A percentile compares a stretch with the other conserved stretches of the same genome.
Conservation (phyloP, 106 monocot genomes). For the Dendrobium chrysotoxum region DNA sequence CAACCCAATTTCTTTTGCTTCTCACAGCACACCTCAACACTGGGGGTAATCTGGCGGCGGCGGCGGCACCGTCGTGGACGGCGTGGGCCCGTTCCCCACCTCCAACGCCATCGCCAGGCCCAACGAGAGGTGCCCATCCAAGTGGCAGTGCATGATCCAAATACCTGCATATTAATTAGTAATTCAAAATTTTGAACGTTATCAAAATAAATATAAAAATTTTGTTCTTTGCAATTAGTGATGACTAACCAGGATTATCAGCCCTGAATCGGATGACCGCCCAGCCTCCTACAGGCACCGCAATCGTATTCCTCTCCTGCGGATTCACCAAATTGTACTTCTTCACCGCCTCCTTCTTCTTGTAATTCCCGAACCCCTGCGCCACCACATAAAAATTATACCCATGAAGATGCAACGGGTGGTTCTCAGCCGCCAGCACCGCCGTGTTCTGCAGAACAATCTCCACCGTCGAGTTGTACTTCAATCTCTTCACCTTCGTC, state of each 20-base stretch:
- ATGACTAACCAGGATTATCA: constrained; percentile 55
- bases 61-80: constrained; percentile 32
- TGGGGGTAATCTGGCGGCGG: constrained; percentile 44
- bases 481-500: constrained; percentile 53
- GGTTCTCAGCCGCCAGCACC: constrained; percentile 44
- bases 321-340: constrained; percentile 57
- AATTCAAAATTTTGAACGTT: background rate
- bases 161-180: constrained; percentile 21
- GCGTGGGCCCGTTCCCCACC: constrained; percentile 41
- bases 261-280: constrained; percentile 69
- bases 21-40: constrained; percentile 12
- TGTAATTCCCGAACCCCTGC: constrained; percentile 67
- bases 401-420: constrained; percentile 65
- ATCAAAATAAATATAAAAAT: background rate
- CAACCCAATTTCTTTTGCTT: background rate
- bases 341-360: constrained; percentile 14
- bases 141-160: constrained; percentile 67
- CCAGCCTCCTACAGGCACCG: constrained; percentile 68
- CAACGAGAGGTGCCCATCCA: constrained; percentile 39
- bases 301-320: constrained; percentile 59
- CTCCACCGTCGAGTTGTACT: constrained; percentile 53
- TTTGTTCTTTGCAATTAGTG: too few relatives aligned
- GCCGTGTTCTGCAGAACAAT: constrained; percentile 73
- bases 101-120: constrained; percentile 48
- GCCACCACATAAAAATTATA: constrained; percentile 65